Evolutionary conservation across 2,329 filamentous ascomycete species (phyloP).

Genomic region (Huntiella savannae): DNA sequence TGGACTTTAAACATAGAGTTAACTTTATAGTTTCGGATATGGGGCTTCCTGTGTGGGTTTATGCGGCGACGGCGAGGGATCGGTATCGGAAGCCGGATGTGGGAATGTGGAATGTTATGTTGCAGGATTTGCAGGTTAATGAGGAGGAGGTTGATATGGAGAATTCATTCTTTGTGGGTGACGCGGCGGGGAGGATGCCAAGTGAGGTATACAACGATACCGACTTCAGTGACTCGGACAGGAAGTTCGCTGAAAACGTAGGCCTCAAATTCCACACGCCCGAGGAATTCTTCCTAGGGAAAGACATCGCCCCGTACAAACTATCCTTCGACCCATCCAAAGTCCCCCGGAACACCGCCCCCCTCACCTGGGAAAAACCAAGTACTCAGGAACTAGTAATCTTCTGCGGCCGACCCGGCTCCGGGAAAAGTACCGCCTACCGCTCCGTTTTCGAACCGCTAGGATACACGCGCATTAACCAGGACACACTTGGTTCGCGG

Average conservation of each 20-base stretch:
- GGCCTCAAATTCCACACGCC: conserved; percentile 69
- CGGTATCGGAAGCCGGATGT: conserved; percentile 67
- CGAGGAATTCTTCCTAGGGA: conserved; percentile 72
- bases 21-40: conserved; percentile 49
- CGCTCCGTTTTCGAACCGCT: conserved; percentile 58
- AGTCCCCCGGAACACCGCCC: conserved; percentile 21
- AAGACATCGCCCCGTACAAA: conserved; percentile 43
- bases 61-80: conserved; percentile 72
- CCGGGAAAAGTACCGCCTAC: conserved; percentile 85
- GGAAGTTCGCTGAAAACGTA: conserved; percentile 72
- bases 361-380: conserved; percentile 34
- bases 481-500: conserved; percentile 64
- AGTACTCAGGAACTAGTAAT: conserved; percentile 57
- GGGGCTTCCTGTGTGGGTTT: conserved; percentile 58
- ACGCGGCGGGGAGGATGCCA: conserved; percentile 46
- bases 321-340: conserved; percentile 52
- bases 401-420: conserved; percentile 73
- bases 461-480: conserved; percentile 72
- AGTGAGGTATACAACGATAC: conserved; percentile 24
- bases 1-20: conserved; percentile 70
- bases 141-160: conserved; percentile 44
- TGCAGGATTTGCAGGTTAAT: conserved; percentile 39
- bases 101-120: conserved; percentile 65
- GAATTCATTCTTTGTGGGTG: conserved; percentile 70
- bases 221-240: conserved; percentile 47